Percentiles rank a stretch among this genome's conserved stretches.
phyloP scores from a whole-genome alignment of 495 filamentous ascomycete genomes.

The Penicillium fimorum region DNA sequence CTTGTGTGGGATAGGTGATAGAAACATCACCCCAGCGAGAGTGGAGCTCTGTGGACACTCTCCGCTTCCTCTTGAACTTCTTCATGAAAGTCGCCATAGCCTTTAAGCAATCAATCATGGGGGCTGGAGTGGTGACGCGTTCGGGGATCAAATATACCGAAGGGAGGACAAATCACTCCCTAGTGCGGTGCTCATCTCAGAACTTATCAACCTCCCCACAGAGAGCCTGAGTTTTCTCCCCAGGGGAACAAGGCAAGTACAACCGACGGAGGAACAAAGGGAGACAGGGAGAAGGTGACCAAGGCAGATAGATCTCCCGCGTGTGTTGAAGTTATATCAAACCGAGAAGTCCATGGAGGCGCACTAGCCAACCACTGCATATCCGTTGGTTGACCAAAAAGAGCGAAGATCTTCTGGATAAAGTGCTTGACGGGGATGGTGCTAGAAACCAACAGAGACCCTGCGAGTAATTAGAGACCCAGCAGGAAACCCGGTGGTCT shows the following conservation, averaged over 20 bases:
- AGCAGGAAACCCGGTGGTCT: constrained; percentile 31
- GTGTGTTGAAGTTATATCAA: constrained; percentile 33
- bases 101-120: constrained; percentile 29
- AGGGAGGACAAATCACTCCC: constrained; percentile 27
- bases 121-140: constrained; percentile 7
- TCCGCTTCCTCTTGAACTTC: constrained; percentile 40
- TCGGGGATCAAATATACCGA: neutral
- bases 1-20: constrained; percentile 43
- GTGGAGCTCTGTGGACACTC: constrained; percentile 42
- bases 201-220: constrained; percentile 9
- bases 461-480: constrained; percentile 23
- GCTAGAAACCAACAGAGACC: constrained; percentile 16
- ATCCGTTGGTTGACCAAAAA: constrained; percentile 13
- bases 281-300: constrained; percentile 5
- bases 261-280: constrained; percentile 3
- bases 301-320: constrained; percentile 15
- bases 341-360: constrained; percentile 14
- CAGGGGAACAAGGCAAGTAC: constrained; percentile 1
- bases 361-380: constrained; percentile 21
- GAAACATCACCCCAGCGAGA: constrained; percentile 44
- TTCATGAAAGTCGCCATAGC: constrained; percentile 39
- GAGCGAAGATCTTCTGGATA: constrained; percentile 27
- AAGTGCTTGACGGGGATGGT: constrained; percentile 12
- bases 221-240: constrained; percentile 1
- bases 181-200: constrained; percentile 23